These are phyloP conservation scores for Botrytis pseudocinerea DNA, from an alignment of 2,329 filamentous ascomycete species.

Conservation along the genomic window DNA sequence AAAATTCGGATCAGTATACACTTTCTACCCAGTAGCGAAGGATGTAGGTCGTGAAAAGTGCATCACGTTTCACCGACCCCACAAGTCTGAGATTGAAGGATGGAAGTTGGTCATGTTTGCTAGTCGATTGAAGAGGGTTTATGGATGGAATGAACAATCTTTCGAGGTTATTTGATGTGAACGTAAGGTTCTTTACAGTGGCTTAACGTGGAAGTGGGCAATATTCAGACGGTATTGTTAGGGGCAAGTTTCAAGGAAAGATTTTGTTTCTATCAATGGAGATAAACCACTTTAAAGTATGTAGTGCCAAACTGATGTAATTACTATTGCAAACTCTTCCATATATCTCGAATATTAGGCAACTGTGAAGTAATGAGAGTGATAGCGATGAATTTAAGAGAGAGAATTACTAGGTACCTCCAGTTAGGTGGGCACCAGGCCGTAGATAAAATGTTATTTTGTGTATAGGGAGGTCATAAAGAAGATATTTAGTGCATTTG, in stretches of 20 bases:
- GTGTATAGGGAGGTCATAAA: neutral
- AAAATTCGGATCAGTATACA: constrained; percentile 47
- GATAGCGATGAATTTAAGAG: too few species aligned
- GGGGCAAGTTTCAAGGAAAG: neutral
- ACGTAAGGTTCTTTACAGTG: neutral
- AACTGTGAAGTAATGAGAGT: neutral
- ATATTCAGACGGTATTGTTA: neutral
- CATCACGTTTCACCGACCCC: constrained; percentile 20
- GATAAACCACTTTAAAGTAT: neutral
- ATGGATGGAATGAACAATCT: constrained; percentile 11
- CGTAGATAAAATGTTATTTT: too few species aligned
- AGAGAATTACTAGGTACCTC: too few species aligned
- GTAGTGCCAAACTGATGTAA: neutral
- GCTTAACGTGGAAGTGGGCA: neutral
- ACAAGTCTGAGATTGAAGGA: constrained; percentile 18
- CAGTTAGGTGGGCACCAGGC: too few species aligned
- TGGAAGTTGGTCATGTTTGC: constrained; percentile 15
- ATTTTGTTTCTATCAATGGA: neutral
- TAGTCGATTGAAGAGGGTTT: constrained; percentile 20
- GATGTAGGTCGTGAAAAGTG: constrained; percentile 6
- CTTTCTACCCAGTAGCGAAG: constrained; percentile 6
- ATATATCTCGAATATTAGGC: neutral
- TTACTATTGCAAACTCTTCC: too few species aligned
- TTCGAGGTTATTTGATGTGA: neutral
- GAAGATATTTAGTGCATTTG: neutral